Evolutionary conservation across 192 early-diverging fungal genomes (phyloP), one percentile per base, ranked within the genome.

Genomic region (Powellomyces hirtus): DNA sequence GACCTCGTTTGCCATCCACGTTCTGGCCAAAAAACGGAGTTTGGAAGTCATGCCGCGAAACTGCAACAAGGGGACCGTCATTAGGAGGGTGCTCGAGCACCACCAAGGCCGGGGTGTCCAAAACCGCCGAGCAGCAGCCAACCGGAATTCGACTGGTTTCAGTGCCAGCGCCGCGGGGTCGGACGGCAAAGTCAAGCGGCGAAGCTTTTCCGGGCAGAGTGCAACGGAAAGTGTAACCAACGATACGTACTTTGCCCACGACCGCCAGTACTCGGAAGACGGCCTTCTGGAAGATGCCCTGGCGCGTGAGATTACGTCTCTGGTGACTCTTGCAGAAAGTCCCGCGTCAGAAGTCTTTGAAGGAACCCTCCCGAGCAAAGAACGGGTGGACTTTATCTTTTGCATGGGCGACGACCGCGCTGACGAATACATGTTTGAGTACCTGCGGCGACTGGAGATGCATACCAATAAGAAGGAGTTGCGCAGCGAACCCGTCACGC

Each of bases 361-460:
- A 34, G 24, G 7, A 18, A 36, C 33, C 7, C 37, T 31, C 27
- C 46, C 60, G 20, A 64, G 44, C 10, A 13, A 31, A 8, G 64
- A 80, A 38, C 66, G 61, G 30, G 62, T 77, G 5, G 91, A 92
- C 38, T 91, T 91, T 71, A 77, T 91, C 27, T 72, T 93, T 5
- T 75, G 78, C 10, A 71, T 92, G 22, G 92, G 92, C 5, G 89
- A 91, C 49, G 91, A 92, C 69, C 85, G 90, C 4, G 73, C 88
- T 2, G 91, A 93, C 56, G 92, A 93, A 73, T 88, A 84, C 49
- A 89, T 93, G 89, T 93, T 93, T 79, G 82, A 79, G 45, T 86
- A 82, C 52, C 71, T 90, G 0, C 37, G 61, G 27, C 70, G 68
- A 44, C 67, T 75, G 27, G 67, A 75, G 38, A 8, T 62, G 14